Conservation (phyloP, 768 basidiomycete genomes). For the Russula compacta region DNA sequence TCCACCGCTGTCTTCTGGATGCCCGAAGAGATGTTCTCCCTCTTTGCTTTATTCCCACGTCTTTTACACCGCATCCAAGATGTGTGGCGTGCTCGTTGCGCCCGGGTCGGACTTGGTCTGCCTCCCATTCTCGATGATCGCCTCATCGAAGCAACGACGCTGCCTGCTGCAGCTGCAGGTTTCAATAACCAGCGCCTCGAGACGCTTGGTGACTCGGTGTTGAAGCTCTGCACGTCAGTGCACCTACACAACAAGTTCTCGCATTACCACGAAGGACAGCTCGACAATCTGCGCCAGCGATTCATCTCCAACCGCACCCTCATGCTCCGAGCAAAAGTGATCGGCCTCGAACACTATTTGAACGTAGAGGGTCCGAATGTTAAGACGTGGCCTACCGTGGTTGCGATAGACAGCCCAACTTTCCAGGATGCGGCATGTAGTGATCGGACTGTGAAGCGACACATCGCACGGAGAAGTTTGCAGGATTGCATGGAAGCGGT, state of each 20-base stretch:
- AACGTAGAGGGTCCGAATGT: constrained; percentile 48
- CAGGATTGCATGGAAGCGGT: constrained; percentile 87
- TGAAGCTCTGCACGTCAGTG: constrained; percentile 67
- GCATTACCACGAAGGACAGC: constrained; percentile 74
- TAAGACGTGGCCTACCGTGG: constrained; percentile 49
- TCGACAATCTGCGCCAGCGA: constrained; percentile 53
- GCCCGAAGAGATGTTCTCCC: constrained; percentile 33
- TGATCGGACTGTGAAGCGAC: constrained; percentile 33
- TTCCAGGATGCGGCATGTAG: constrained; percentile 21
- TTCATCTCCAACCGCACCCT: constrained; percentile 66
- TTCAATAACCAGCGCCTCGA: constrained; percentile 83
- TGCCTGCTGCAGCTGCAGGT: constrained; percentile 52
- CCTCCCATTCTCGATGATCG: constrained; percentile 49
- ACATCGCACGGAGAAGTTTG: constrained; percentile 58
- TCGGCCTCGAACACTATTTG: constrained; percentile 54
- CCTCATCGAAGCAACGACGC: constrained; percentile 65
- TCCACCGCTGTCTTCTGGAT: constrained; percentile 50
- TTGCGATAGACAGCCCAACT: constrained; percentile 31
- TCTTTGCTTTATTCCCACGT: constrained; percentile 48
- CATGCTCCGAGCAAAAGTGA: constrained; percentile 53
- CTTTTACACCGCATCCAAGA: constrained; percentile 60
- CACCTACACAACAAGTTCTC: constrained; percentile 72
- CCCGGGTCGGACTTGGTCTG: constrained; percentile 46
- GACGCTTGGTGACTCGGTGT: constrained; percentile 77
- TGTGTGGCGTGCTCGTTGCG: constrained; percentile 47